Percentiles rank a stretch among this genome's conserved stretches.
Conservation (phyloP, 768 basidiomycete genomes). For the Leccinum broughii region DNA sequence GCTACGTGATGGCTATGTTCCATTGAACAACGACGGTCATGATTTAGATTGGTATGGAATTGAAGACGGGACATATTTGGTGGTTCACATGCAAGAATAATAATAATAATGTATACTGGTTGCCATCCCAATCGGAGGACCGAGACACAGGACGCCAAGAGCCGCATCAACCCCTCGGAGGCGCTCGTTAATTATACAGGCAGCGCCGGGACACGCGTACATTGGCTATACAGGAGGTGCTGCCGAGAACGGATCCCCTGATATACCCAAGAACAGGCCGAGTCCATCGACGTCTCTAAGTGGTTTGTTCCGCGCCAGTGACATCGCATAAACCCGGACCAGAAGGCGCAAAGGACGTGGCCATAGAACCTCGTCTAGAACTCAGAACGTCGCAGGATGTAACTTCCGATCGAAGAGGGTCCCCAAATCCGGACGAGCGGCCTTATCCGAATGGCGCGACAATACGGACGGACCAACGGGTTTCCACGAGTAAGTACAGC, state of each 20-base stretch:
- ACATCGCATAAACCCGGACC: conserved; percentile 16
- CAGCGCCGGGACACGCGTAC: conserved; percentile 11
- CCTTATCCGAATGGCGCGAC: conserved; percentile 34
- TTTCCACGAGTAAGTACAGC: conserved; percentile 42
- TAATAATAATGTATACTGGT: conserved; percentile 5
- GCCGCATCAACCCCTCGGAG: conserved; percentile 9
- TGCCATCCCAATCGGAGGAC: conserved; percentile 1
- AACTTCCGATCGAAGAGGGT: conserved; percentile 20
- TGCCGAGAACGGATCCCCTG: conserved; percentile 8
- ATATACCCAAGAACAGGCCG: conserved; percentile 1
- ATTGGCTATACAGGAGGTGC: conserved; percentile 12
- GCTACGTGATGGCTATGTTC: conserved; percentile 50
- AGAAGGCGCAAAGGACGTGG: conserved; percentile 9
- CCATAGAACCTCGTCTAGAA: conserved; percentile 13
- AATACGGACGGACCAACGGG: conserved; percentile 35
- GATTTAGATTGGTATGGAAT: conserved; percentile 74
- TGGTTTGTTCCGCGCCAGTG: conserved; percentile 6
- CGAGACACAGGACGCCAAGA: conserved; percentile 13
- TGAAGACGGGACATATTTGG: conserved; percentile 49
- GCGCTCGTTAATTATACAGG: conserved; percentile 11
- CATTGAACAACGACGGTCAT: conserved; percentile 51
- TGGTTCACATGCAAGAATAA: conserved; percentile 25
- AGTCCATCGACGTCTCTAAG: conserved; percentile 2
- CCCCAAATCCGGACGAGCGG: conserved; percentile 30
- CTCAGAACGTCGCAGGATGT: conserved; percentile 19